Evolutionary conservation across 148 eudicot species (phyloP).

Genomic region (Amaranthus cruentus): DNA sequence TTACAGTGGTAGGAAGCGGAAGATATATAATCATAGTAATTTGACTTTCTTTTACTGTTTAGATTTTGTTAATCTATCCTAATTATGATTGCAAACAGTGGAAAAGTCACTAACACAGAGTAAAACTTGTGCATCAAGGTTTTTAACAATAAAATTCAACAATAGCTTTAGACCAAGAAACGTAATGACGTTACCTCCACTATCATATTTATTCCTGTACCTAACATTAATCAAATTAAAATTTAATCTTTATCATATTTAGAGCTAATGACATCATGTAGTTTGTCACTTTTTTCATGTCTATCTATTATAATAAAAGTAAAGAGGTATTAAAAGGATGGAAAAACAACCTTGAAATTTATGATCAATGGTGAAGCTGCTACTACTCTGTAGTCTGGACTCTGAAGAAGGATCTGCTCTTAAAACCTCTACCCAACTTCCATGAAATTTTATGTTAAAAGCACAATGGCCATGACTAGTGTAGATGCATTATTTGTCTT

Average conservation of each 20-base stretch:
- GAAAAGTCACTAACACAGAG: slow-evolving; percentile 2
- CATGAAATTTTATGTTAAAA: neutral
- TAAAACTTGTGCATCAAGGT: slow-evolving; percentile 25
- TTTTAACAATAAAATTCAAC: slow-evolving; percentile 25
- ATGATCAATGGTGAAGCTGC: neutral
- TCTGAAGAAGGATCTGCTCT: neutral
- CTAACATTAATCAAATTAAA: neutral
- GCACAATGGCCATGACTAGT: neutral
- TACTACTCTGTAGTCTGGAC: neutral
- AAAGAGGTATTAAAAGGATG: neutral
- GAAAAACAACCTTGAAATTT: neutral
- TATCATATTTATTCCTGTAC: slow-evolving; percentile 14
- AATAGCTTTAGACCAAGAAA: slow-evolving; percentile 25
- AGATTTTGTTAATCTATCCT: slow-evolving; percentile 12
- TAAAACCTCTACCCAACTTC: slow-evolving; percentile 2
- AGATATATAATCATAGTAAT: neutral
- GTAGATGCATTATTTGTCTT: neutral
- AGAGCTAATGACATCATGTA: slow-evolving; percentile 1
- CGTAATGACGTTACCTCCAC: slow-evolving; percentile 18
- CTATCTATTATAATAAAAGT: neutral
- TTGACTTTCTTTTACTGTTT: slow-evolving; percentile 4
- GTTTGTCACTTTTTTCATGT: neutral
- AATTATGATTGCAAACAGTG: slow-evolving; percentile 21
- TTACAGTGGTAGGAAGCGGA: neutral
- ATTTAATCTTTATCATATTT: slow-evolving; percentile 9